Evolutionary conservation across 805 yeast genomes (phyloP).

Genomic region (Zygotorulaspora danielsina): DNA sequence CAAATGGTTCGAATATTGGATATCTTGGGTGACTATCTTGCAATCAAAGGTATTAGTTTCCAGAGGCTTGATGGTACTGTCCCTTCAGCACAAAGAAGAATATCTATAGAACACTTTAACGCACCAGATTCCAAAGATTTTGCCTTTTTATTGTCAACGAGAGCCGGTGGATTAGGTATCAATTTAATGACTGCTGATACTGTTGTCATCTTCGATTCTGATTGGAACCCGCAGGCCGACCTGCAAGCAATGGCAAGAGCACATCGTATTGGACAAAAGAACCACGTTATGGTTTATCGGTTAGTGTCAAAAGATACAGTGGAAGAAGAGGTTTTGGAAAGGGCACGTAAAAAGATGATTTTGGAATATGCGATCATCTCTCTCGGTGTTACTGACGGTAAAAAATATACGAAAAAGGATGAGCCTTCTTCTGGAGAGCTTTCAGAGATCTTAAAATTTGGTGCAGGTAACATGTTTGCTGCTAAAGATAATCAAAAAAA

Average conservation of each 20-base stretch:
- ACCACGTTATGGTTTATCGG: slow-evolving; percentile 94
- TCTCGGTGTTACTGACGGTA: slow-evolving; percentile 82
- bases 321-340: slow-evolving; percentile 93
- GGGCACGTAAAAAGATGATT: slow-evolving; percentile 97
- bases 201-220: slow-evolving; percentile 94
- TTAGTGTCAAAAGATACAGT: slow-evolving; percentile 98
- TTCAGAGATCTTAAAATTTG: slow-evolving; percentile 90
- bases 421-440: slow-evolving; percentile 85
- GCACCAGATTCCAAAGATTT: slow-evolving; percentile 91
- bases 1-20: slow-evolving; percentile 98
- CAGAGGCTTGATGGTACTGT: slow-evolving; percentile 97
- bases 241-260: slow-evolving; percentile 99
- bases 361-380: slow-evolving; percentile 96
- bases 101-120: slow-evolving; percentile 94
- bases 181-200: slow-evolving; percentile 99
- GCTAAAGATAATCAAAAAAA: slow-evolving; percentile 93
- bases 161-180: slow-evolving; percentile 99
- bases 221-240: slow-evolving; percentile 99
- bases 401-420: slow-evolving; percentile 45
- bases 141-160: slow-evolving; percentile 81
- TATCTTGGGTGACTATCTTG: slow-evolving; percentile 86
- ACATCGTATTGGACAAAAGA: slow-evolving; percentile 98
- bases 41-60: slow-evolving; percentile 79
- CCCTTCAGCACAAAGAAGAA: slow-evolving; percentile 87
- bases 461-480: slow-evolving; percentile 97